These are phyloP conservation scores for Carex kokanica DNA, from an alignment of 176 grass and related monocot genomes.

Conservation along the genomic window DNA sequence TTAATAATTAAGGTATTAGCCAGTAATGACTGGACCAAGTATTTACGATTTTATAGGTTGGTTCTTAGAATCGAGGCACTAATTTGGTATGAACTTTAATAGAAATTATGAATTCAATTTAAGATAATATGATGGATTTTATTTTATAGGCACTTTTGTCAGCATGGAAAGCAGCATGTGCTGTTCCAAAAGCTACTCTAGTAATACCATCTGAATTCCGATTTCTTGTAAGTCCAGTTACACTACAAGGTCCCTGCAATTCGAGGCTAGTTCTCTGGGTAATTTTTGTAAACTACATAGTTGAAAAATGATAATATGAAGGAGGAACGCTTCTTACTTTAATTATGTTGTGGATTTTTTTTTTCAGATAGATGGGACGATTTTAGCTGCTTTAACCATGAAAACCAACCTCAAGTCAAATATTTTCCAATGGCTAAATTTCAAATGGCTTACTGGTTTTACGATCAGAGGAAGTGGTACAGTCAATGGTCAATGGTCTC, in stretches of 20 bases:
- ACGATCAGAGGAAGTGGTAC: conserved; percentile 51
- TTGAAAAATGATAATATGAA: not conserved
- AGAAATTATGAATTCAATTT: not conserved
- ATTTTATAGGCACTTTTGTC: conserved; percentile 47
- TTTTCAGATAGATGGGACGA: conserved; percentile 55
- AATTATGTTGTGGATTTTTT: conserved; percentile 5
- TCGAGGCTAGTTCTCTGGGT: conserved; percentile 55
- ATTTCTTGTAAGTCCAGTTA: conserved; percentile 50
- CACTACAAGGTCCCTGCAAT: conserved; percentile 60
- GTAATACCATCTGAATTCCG: conserved; percentile 39
- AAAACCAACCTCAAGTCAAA: conserved; percentile 36
- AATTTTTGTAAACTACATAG: not conserved
- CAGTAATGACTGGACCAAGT: not conserved
- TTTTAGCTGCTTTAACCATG: conserved; percentile 44
- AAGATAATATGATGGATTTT: not conserved
- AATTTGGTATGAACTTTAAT: conserved; percentile 4
- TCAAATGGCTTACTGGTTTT: conserved; percentile 65
- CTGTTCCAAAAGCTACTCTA: conserved; percentile 40
- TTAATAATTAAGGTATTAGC: not conserved
- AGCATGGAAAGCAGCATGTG: conserved; percentile 62
- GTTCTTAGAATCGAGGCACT: not conserved
- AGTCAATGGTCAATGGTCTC: conserved; percentile 43
- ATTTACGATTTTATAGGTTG: not conserved
- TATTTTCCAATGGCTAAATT: conserved; percentile 70
- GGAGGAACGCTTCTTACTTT: not conserved